phyloP scores from a whole-genome alignment of 1,139 yeast species.

The Debaryomyces nepalensis region DNA sequence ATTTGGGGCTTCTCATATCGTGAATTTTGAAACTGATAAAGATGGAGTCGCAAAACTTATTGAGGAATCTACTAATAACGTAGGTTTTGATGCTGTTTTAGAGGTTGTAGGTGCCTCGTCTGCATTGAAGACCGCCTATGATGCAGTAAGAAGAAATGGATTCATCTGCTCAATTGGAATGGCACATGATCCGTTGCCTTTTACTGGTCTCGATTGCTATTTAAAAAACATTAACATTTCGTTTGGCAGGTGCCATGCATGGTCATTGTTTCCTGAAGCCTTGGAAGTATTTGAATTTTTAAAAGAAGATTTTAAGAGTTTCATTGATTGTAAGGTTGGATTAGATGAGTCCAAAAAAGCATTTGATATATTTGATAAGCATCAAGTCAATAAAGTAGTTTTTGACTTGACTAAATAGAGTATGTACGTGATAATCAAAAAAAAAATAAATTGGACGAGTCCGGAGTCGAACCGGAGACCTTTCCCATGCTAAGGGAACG shows the following conservation, averaged over 20 bases:
- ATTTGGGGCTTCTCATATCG: slow-evolving; percentile 48
- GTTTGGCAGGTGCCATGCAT: slow-evolving; percentile 69
- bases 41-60: slow-evolving; percentile 31
- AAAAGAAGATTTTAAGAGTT: slow-evolving; percentile 48
- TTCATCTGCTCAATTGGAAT: slow-evolving; percentile 64
- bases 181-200: slow-evolving; percentile 63
- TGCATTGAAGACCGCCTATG: slow-evolving; percentile 56
- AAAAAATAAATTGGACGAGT: slow-evolving; percentile 66
- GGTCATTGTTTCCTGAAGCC: slow-evolving; percentile 60
- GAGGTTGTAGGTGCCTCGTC: slow-evolving; percentile 61
- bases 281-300: slow-evolving; percentile 51
- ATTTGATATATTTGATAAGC: slow-evolving; percentile 56
- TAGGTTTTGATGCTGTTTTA: slow-evolving; percentile 60
- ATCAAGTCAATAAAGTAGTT: slow-evolving; percentile 60
- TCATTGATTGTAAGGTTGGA: slow-evolving; percentile 51
- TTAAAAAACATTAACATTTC: slow-evolving; percentile 60
- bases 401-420: slow-evolving; percentile 33
- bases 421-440: not conserved
- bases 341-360: slow-evolving; percentile 52
- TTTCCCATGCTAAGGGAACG: slow-evolving; percentile 90
- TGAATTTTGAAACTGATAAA: slow-evolving; percentile 46
- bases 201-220: slow-evolving; percentile 62
- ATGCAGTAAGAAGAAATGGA: slow-evolving; percentile 61
- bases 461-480: slow-evolving; percentile 92
- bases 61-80: slow-evolving; percentile 33